Base-by-base conservation (phyloP, 2,329 filamentous ascomycete genomes). In the Colletotrichum somersetense region DNA sequence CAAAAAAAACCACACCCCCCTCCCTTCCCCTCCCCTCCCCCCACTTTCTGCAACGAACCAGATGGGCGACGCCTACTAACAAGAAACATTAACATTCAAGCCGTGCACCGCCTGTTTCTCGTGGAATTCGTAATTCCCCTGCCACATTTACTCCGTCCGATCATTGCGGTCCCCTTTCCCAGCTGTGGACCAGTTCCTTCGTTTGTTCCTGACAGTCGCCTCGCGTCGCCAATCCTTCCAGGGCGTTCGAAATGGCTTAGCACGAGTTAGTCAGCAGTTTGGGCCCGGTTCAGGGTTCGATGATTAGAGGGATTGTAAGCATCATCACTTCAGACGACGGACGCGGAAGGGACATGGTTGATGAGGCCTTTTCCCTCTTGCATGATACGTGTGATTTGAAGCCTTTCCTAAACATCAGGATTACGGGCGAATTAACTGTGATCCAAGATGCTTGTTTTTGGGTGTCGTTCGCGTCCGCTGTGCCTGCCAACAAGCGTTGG, bases 11-110 rank as follows among this genome's bases (percentile, higher is more conserved):
- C 14, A 26, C 26, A 26, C 26, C 26, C 14, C 7, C 16, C 1
- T 3, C 26, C 26, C 26, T 2, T 30, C 42, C 42, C 7, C 30
- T 2, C 40, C 46, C 38, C 52, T 42, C 44, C 52, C 68, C 69
- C 69, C 69, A 72, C 69, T 72, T 72, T 59, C 69, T 68, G 59
- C 57, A 71, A 63, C 53, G 53, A 42, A 48, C 48, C 48, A 33
- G 48, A 48, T 35, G 42, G 40, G 46, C 26, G 30, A 10, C 23
- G 53, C 38, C 52, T 46, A 63, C 68, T 46, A n/a, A 58, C 35
- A 26, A 58, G 56, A 62, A 40, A 8, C 48, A 62, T 18, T 7
- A 11, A 38, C 35, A 38, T 26, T 40, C 23, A 44, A 23, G 59
- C 46, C 46, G 40, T 58, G 48, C 35, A 52, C 23, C 61, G 14